Evolutionary conservation across 2,329 filamentous ascomycete species (phyloP), one percentile per base, ranked within the genome.

Genomic region (Calonectria hawksworthii): DNA sequence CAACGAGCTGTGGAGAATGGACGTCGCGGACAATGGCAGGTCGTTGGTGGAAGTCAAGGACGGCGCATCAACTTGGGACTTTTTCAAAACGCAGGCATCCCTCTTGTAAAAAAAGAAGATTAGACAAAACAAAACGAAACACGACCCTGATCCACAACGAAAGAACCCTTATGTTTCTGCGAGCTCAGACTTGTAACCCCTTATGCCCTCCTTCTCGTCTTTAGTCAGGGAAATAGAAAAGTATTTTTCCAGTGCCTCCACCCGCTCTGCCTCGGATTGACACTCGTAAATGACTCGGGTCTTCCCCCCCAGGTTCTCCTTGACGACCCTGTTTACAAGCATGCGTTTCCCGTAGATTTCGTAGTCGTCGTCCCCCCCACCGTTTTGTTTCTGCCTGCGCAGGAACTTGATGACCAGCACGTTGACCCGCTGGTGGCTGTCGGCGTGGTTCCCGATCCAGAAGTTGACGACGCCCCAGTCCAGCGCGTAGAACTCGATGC

Each of bases 401-500:
- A 93, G 84, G 83, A 92, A 91, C 82, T 86, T 88, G 72, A 87
- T 86, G 73, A 89, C 87, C 21, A 92, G 81, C 30, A 93, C 81
- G 7, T 82, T 87, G 73, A 87, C 84, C 14, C 88, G 89, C 81
- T 94, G 93, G 79, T 88, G 90, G 69, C 86, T 89, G 34, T 83
- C 82, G n/a, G 85, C 83, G 70, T 84, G 85, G 51, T 86, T 86
- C 74, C 88, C 90, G 3, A 90, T 90, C 64, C 82, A 89, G 76
- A 86, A 90, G 81, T 90, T 93, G 85, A 94, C 89, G 11, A 92
- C 86, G 30, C 86, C 87, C 81, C 91, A 94, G 83, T 94, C 79
- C 8, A 76, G 61, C 9, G 76, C 68, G 16, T 68, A 74, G 81
- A 94, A 94, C 82, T 94, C 93, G 13, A 89, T 85, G 70, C 94